phyloP scores from a whole-genome alignment of 306 rosid genomes.

The Trichosanthes cucumerina region DNA sequence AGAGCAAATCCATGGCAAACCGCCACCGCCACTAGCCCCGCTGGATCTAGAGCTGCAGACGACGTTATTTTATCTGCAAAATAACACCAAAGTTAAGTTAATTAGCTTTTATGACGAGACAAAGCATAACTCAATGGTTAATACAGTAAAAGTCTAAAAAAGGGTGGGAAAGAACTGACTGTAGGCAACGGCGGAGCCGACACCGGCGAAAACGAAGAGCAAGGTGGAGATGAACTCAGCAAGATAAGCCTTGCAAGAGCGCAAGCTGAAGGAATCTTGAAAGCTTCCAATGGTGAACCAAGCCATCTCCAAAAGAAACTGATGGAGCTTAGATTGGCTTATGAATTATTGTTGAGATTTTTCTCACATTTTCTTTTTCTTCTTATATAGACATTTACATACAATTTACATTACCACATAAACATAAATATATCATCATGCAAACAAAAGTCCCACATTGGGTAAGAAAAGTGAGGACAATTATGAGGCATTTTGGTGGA shows the following conservation, averaged over 20 bases:
- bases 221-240: slow-evolving; percentile 90
- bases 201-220: slow-evolving; percentile 84
- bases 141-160: neutral
- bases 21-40: slow-evolving; percentile 68
- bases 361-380: neutral
- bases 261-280: slow-evolving; percentile 61
- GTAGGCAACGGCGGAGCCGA: slow-evolving; percentile 83
- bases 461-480: too few species aligned
- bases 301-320: slow-evolving; percentile 27
- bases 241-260: slow-evolving; percentile 62
- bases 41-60: slow-evolving; percentile 73
- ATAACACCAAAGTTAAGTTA: too few species aligned
- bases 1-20: slow-evolving; percentile 82
- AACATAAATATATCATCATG: too few species aligned
- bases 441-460: too few species aligned
- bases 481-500: too few species aligned
- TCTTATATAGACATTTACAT: neutral
- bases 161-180: slow-evolving; percentile 22
- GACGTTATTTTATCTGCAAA: slow-evolving; percentile 60
- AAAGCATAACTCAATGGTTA: too few species aligned
- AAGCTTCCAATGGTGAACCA: slow-evolving; percentile 63
- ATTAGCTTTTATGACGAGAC: too few species aligned
- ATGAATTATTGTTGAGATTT: neutral
- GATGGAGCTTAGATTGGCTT: neutral
- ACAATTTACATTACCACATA: neutral